These are phyloP conservation scores for Monosporozyma yasuniensis DNA, from an alignment of 805 yeast genomes.

Conservation along the genomic window DNA sequence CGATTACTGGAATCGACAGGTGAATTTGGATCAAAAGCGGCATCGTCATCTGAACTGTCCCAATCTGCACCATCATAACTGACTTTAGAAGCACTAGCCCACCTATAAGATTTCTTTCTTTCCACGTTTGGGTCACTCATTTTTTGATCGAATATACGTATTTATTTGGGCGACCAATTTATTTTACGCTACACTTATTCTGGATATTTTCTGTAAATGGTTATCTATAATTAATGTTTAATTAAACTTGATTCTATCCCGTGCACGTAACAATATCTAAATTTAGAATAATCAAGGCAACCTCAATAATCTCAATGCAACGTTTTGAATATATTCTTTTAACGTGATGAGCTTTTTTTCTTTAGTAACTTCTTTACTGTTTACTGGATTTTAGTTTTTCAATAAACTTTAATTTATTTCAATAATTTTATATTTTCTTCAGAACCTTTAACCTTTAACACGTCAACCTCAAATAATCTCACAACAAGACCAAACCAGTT, in stretches of 20 bases:
- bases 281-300: too few species aligned
- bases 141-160: not conserved
- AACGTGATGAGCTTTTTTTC: not conserved
- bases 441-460: not conserved
- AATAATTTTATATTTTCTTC: not conserved
- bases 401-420: not conserved
- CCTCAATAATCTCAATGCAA: not conserved
- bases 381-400: not conserved
- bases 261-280: not conserved
- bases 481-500: not conserved
- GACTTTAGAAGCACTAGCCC: conserved; percentile 35
- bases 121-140: conserved; percentile 24
- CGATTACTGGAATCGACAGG: not conserved
- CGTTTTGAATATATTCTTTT: not conserved
- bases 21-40: not conserved
- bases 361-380: not conserved
- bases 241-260: not conserved
- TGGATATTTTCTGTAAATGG: too few species aligned
- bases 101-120: conserved; percentile 34
- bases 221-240: too few species aligned
- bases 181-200: too few species aligned
- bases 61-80: conserved; percentile 37
- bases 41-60: conserved; percentile 26
- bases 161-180: too few species aligned
- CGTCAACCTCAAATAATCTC: not conserved